These are phyloP conservation scores for Jackrogersella minutella DNA, from an alignment of 495 filamentous ascomycete genomes.

Conservation along the genomic window DNA sequence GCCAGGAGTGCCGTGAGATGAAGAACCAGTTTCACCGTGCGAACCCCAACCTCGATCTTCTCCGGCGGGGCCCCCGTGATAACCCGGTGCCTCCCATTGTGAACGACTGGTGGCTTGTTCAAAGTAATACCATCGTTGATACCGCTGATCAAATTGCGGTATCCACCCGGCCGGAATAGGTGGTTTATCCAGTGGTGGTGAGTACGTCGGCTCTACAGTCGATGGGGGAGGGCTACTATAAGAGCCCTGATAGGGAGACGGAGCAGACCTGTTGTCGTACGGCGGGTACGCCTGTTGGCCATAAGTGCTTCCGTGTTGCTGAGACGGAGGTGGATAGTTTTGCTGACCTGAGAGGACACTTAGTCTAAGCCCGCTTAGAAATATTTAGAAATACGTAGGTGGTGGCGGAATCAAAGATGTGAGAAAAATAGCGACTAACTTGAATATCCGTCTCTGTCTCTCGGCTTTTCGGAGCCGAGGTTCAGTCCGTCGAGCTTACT, in stretches of 20 bases:
- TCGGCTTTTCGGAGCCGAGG: constrained; percentile 33
- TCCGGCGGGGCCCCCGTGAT: constrained; percentile 13
- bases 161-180: constrained; percentile 67
- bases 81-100: constrained; percentile 66
- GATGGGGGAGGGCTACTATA: constrained; percentile 44
- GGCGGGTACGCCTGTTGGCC: constrained; percentile 20
- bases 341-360: constrained; percentile 17
- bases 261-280: constrained; percentile 18
- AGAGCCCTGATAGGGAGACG: constrained; percentile 25
- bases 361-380: neutral
- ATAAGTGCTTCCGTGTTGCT: constrained; percentile 33
- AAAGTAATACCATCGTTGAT: constrained; percentile 67
- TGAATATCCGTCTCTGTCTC: constrained; percentile 19
- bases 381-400: neutral
- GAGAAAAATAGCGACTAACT: constrained; percentile 13
- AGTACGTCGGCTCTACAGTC: constrained; percentile 45
- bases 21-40: constrained; percentile 23
- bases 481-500: constrained; percentile 42
- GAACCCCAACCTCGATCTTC: constrained; percentile 29
- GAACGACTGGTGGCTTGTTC: constrained; percentile 66
- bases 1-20: constrained; percentile 23
- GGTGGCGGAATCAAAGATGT: neutral
- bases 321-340: constrained; percentile 39
- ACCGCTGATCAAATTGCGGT: constrained; percentile 64
- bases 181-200: constrained; percentile 56